Evolutionary conservation across 164 flowering plant genomes (phyloP).

Genomic region (Tetrastigma voinierianum): DNA sequence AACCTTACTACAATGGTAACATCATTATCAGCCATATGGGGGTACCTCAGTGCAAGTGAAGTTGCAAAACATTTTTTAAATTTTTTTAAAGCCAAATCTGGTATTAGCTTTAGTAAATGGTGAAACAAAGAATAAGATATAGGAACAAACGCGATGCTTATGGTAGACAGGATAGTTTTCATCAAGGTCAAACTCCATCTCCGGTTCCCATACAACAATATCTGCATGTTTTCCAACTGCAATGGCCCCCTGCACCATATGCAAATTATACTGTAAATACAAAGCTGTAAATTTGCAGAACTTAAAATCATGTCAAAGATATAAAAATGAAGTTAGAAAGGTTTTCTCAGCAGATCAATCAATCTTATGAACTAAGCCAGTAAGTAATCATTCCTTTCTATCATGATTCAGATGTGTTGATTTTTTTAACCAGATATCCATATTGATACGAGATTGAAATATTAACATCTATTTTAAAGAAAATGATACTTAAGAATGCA

Average conservation of each 20-base stretch:
- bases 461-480: background rate
- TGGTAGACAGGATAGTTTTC: constrained; percentile 49
- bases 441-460: no score
- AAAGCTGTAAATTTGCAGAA: background rate
- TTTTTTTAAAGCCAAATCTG: background rate
- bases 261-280: background rate
- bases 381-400: background rate
- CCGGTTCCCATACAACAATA: constrained; percentile 95
- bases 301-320: background rate
- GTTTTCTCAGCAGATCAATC: no score
- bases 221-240: constrained; percentile 84
- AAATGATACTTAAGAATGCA: background rate
- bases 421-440: background rate
- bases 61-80: no score
- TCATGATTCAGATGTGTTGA: background rate
- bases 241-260: constrained; percentile 72
- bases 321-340: background rate
- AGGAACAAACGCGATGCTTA: constrained; percentile 70
- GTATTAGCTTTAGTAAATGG: no score
- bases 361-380: background rate
- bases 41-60: no score
- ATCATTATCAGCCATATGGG: no score
- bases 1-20: no score
- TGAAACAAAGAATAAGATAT: background rate
- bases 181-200: constrained; percentile 61